These are phyloP conservation scores for Zizania latifolia DNA, from an alignment of 176 grass and related monocot genomes.

Conservation along the genomic window DNA sequence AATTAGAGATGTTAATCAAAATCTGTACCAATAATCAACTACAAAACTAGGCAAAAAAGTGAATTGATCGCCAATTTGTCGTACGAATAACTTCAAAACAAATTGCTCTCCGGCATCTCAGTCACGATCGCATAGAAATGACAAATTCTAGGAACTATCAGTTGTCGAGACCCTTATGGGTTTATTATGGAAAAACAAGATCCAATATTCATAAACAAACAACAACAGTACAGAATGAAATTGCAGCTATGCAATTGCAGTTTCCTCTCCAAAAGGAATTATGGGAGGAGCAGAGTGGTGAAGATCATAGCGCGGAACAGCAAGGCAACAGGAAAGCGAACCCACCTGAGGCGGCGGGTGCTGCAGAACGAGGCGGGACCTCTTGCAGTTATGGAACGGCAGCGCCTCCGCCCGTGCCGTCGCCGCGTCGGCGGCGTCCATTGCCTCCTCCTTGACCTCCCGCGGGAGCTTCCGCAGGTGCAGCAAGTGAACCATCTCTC, in stretches of 20 bases:
- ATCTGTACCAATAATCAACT: too few species aligned
- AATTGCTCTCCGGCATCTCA: not conserved
- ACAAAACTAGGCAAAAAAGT: not conserved
- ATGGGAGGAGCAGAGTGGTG: too few species aligned
- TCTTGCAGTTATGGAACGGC: conserved; percentile 52
- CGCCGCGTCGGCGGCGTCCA: conserved; percentile 23
- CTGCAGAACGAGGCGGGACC: conserved; percentile 28
- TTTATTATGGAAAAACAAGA: too few species aligned
- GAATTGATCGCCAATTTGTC: not conserved
- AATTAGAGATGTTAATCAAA: not conserved
- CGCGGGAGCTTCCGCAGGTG: conserved; percentile 48
- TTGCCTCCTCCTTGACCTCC: conserved; percentile 21
- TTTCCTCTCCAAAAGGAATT: too few species aligned
- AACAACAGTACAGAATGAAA: too few species aligned
- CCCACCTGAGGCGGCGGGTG: conserved; percentile 12
- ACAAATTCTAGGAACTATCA: too few species aligned
- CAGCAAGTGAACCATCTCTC: conserved; percentile 57
- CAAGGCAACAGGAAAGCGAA: not conserved
- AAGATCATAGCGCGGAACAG: too few species aligned
- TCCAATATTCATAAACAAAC: too few species aligned
- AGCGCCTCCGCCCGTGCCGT: not conserved
- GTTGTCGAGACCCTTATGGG: too few species aligned
- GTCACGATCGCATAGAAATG: not conserved
- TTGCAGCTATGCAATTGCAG: too few species aligned
- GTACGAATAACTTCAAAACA: not conserved